Evolutionary conservation across 2,329 filamentous ascomycete species (phyloP), one percentile per base, ranked within the genome.

Genomic region (Colletotrichum simmondsii): DNA sequence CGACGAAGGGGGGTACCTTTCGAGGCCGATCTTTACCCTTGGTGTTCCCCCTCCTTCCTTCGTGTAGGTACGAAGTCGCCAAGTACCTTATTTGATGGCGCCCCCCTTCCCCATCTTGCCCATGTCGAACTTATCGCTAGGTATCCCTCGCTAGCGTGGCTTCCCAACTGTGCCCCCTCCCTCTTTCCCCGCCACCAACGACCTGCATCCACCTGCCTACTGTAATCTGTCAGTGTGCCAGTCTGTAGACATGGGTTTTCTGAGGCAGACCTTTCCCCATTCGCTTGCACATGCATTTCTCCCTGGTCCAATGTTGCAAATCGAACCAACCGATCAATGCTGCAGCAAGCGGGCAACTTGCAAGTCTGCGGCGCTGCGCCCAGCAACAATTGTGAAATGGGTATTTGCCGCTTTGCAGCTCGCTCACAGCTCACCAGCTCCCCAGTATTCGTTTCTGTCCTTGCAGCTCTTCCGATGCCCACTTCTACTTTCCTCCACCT

Each of bases 251-350:
- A 56, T 28, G 53, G 46, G 42, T 22, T 49, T 49, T 49, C 6
- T 42, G 6, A 65, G 42, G 46, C 54, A 37, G 53, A 22, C 70
- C 61, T 56, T 70, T 60, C 70, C 70, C 56, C 35, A 65, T 70
- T 59, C 30, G 46, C 42, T 11, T 35, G 16, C 60, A 49, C 46
- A 66, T 69, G 70, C 70, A 72, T 68, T 26, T 42, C 49, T 46
- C 54, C 60, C 66, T 56, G 26, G 68, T 49, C 49, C 11, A 19
- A 16, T 49, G 42, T 28, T 65, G 52, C 32, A 54, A 56, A 60
- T 53, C 53, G 30, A 58, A 12, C 57, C 56, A 58, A 67, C 65
- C 64, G 57, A 28, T 68, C 58, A 58, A 35, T 22, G 19, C 28
- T 53, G 28, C 19, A 49, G 19, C 42, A 49, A n/a, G 42, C 42